Conservation (phyloP, 1,139 yeast species). For the Komagataea norvegica region DNA sequence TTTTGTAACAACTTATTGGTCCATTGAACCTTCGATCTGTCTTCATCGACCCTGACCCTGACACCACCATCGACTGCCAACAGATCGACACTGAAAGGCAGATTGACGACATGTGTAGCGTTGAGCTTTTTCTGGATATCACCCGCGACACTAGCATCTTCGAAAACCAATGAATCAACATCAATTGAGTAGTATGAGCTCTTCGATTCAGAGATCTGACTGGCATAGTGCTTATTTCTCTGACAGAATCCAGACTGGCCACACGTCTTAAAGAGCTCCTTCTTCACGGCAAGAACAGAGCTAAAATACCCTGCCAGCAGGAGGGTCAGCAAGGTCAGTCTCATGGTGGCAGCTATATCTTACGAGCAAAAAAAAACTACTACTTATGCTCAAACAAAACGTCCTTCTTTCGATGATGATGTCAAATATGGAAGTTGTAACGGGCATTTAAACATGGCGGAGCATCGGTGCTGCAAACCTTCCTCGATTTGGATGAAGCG, state of each 20-base stretch:
- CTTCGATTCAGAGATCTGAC: conserved; percentile 35
- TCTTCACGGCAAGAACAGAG: conserved; percentile 35
- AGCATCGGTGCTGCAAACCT: too few species aligned
- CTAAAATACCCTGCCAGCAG: neutral
- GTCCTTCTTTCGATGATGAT: too few species aligned
- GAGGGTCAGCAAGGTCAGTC: neutral
- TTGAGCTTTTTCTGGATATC: conserved; percentile 38
- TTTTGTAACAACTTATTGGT: conserved; percentile 31
- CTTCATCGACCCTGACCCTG: conserved; percentile 64
- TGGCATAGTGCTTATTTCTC: conserved; percentile 72
- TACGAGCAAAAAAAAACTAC: too few species aligned
- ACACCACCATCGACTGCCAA: conserved; percentile 47
- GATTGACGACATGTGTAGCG: conserved; percentile 21
- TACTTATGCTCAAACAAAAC: too few species aligned
- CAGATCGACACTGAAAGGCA: conserved; percentile 56
- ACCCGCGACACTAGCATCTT: conserved; percentile 38
- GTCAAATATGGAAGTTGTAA: too few species aligned
- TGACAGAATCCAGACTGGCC: conserved; percentile 80
- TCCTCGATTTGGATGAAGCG: too few species aligned
- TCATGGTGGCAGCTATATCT: too few species aligned
- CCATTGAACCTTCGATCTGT: conserved; percentile 35
- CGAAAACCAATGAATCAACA: conserved; percentile 33
- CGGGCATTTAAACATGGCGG: too few species aligned
- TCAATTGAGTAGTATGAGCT: conserved; percentile 54
- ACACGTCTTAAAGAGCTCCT: conserved; percentile 74